Percentiles rank a stretch among this genome's conserved stretches.
These are phyloP conservation scores for Uromyces viciae-fabae DNA, from an alignment of 1,284 basidiomycete genomes.

Conservation along the genomic window DNA sequence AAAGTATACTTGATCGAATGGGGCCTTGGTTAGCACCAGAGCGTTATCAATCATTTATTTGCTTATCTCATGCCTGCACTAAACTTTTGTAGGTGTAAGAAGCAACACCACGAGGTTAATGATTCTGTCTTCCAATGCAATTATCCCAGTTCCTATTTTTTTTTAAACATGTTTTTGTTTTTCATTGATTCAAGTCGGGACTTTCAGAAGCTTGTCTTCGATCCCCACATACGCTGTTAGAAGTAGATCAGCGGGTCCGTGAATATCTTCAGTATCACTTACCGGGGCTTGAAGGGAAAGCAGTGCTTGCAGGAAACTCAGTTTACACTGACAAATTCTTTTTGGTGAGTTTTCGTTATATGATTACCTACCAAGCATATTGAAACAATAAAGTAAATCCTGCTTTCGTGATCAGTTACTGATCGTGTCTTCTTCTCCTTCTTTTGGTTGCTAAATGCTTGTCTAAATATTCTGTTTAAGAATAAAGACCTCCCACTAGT, in stretches of 20 bases:
- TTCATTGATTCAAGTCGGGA: slow-evolving; percentile 11
- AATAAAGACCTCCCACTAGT: slow-evolving; percentile 33
- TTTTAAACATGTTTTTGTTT: background rate
- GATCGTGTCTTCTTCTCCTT: too few species aligned
- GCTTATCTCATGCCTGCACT: background rate
- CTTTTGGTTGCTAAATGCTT: too few species aligned
- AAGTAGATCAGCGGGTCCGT: slow-evolving; percentile 23
- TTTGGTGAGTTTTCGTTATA: slow-evolving; percentile 46
- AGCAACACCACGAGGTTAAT: slow-evolving; percentile 35
- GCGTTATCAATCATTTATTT: background rate
- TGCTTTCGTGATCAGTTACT: too few species aligned
- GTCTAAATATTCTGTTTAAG: too few species aligned
- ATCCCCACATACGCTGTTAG: slow-evolving; percentile 46
- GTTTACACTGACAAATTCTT: slow-evolving; percentile 55
- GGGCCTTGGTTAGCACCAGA: slow-evolving; percentile 4
- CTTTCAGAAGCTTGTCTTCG: slow-evolving; percentile 15
- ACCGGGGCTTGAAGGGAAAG: slow-evolving; percentile 41
- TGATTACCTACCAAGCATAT: too few species aligned
- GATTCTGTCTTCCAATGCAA: background rate
- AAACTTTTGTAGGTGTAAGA: slow-evolving; percentile 18
- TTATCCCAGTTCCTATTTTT: too few species aligned
- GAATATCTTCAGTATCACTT: slow-evolving; percentile 48
- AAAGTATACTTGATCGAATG: slow-evolving; percentile 24
- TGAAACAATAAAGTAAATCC: too few species aligned
- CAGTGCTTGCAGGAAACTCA: slow-evolving; percentile 53